A percentile compares a stretch with the other conserved stretches of the same genome.
These are phyloP conservation scores for Phyllosticta capitalensis DNA, from an alignment of 2,329 filamentous ascomycete species.

Conservation along the genomic window DNA sequence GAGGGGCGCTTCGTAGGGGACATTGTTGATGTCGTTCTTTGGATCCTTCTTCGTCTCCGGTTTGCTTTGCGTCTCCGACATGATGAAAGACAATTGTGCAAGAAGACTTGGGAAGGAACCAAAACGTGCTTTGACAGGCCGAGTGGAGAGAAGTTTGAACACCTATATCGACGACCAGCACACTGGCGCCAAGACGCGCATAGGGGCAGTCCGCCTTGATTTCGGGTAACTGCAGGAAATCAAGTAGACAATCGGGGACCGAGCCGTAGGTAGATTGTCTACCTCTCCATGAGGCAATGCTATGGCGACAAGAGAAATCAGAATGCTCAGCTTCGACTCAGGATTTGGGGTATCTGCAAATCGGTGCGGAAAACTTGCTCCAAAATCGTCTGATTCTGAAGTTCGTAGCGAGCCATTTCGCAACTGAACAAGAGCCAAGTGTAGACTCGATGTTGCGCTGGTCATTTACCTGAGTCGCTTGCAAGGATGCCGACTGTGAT, in stretches of 20 bases:
- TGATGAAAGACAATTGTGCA: not conserved
- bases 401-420: not conserved
- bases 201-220: not conserved
- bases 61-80: not conserved
- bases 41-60: not conserved
- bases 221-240: not conserved
- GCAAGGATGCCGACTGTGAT: not conserved
- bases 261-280: not conserved
- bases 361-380: not conserved
- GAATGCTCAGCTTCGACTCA: not conserved
- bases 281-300: not conserved
- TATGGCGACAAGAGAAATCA: not conserved
- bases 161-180: not conserved
- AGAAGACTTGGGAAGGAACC: not conserved
- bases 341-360: not conserved
- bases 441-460: not conserved
- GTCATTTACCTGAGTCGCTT: not conserved
- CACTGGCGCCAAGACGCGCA: not conserved
- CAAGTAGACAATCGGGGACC: not conserved
- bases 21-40: constrained; percentile 9
- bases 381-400: not conserved
- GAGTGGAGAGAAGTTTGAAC: not conserved
- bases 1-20: constrained; percentile 10
- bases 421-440: not conserved
- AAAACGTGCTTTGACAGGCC: not conserved